Evolutionary conservation across 202 grass and related monocot genomes (phyloP).

Genomic region (Brachypodium distachyon): DNA sequence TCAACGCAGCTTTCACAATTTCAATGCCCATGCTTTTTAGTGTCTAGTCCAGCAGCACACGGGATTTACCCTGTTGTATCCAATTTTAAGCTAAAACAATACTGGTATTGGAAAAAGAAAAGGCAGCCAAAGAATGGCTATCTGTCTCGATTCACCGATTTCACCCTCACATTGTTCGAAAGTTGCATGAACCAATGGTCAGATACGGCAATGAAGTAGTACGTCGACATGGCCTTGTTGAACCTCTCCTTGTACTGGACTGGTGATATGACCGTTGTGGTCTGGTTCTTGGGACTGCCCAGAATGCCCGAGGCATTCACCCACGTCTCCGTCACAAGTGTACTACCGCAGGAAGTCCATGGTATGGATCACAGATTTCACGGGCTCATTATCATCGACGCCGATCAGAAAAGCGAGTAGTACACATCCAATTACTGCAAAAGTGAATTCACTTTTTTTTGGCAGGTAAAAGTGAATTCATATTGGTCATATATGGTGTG

Average conservation of each 20-base stretch:
- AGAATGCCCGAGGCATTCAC: slow-evolving; percentile 91
- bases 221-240: slow-evolving; percentile 79
- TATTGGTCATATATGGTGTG: background rate
- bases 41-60: background rate
- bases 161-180: slow-evolving; percentile 14
- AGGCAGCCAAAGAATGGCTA: slow-evolving; percentile 34
- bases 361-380: slow-evolving; percentile 68
- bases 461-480: too few species aligned
- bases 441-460: too few species aligned
- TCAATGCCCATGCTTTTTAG: too few species aligned
- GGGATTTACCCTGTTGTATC: too few species aligned
- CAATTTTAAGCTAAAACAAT: slow-evolving; percentile 11
- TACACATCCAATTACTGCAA: slow-evolving; percentile 72
- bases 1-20: too few species aligned
- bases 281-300: slow-evolving; percentile 61
- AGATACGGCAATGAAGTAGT: slow-evolving; percentile 80
- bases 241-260: slow-evolving; percentile 89
- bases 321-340: slow-evolving; percentile 91
- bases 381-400: slow-evolving; percentile 68
- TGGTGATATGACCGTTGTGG: slow-evolving; percentile 74
- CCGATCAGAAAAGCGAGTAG: slow-evolving; percentile 80
- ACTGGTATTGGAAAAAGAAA: slow-evolving; percentile 22
- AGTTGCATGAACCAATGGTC: slow-evolving; percentile 47
- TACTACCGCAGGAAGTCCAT: slow-evolving; percentile 90
- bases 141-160: slow-evolving; percentile 15